phyloP scores from a whole-genome alignment of 2,329 filamentous ascomycete genomes.

The Fusarium anguioides region DNA sequence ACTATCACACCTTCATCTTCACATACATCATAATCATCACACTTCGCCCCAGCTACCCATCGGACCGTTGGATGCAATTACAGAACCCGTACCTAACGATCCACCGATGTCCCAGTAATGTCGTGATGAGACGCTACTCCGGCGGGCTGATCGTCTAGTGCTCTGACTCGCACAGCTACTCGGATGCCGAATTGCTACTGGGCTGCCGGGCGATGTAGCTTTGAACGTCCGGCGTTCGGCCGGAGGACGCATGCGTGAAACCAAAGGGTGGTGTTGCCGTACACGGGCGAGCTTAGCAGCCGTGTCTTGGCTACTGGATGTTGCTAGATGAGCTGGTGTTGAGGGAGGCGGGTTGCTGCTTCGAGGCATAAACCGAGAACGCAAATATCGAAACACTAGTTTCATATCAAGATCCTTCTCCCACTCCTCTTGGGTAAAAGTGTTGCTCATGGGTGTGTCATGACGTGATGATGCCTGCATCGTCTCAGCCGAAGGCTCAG shows the following conservation, averaged over 20 bases:
- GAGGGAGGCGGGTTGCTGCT: conserved; percentile 55
- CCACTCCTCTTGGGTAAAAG: conserved; percentile 84
- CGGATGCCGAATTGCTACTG: conserved; percentile 60
- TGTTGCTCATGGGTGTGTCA: conserved; percentile 43
- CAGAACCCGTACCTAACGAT: conserved; percentile 79
- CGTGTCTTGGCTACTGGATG: conserved; percentile 68
- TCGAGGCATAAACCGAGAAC: conserved; percentile 75
- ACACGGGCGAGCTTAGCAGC: conserved; percentile 85
- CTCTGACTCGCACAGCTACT: conserved; percentile 89
- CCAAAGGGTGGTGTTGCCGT: conserved; percentile 87
- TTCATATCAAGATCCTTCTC: conserved; percentile 91
- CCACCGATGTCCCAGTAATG: conserved; percentile 95
- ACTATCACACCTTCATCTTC: conserved; percentile 15
- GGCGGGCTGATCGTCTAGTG: conserved; percentile 76
- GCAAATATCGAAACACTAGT: conserved; percentile 89
- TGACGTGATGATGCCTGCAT: conserved; percentile 33
- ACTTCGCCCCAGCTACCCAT: conserved; percentile 86
- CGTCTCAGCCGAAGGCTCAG: conserved; percentile 37
- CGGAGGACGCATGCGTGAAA: conserved; percentile 64
- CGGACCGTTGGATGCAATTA: conserved; percentile 72
- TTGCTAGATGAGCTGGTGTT: conserved; percentile 60
- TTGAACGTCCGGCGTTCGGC: conserved; percentile 68
- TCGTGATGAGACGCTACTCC: conserved; percentile 77
- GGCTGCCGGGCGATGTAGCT: conserved; percentile 61
- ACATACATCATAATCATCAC: conserved; percentile 47